Evolutionary conservation across 2,329 filamentous ascomycete species (phyloP), one percentile per base, ranked within the genome.

Genomic region (Cordyceps militaris): DNA sequence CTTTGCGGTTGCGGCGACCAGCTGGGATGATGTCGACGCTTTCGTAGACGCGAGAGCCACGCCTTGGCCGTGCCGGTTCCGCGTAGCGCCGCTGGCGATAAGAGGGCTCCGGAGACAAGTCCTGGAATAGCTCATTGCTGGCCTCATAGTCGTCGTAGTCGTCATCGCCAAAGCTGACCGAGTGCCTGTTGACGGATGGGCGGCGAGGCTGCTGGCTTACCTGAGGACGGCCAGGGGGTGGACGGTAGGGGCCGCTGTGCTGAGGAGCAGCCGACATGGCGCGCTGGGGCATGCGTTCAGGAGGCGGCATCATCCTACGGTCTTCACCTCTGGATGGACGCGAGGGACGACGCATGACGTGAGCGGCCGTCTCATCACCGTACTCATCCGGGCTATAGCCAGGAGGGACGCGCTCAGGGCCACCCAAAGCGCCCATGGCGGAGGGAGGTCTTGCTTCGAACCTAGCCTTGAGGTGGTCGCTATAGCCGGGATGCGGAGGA

Each of bases 251-350:
- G 62, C 44, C 67, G 19, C 65, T 60, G 61, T 67, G 55, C 64
- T 64, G 59, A 58, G 64, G 72, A 32, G 66, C 68, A 34, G 66
- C 70, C 47, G 66, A 70, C 50, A 64, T 65, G 9, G 73, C 75
- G 14, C 76, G 67, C 51, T 57, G 57, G 21, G 70, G 70, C 40
- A 70, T 63, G 26, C 60, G 65, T 2, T 66, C 66, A 4, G 78
- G 78, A 11, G 79, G 79, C 23, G 80, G 79, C 78, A 81, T 80
- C 30, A 71, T 70, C 51, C 64, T 68, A 32, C 75, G 72, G 53
- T 79, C 75, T 0, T 76, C 72, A 8, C 70, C 65, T 56, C 73
- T 76, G 64, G 69, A 74, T 13, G 69, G 69, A 34, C 71, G 65
- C 1, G 79, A 80, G n/a, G 73, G 62, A 23, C 76, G 75, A 26